A percentile compares a stretch with the other conserved stretches of the same genome.
phyloP scores from a whole-genome alignment of 805 yeast genomes.

The Kuraishia ogatae region DNA sequence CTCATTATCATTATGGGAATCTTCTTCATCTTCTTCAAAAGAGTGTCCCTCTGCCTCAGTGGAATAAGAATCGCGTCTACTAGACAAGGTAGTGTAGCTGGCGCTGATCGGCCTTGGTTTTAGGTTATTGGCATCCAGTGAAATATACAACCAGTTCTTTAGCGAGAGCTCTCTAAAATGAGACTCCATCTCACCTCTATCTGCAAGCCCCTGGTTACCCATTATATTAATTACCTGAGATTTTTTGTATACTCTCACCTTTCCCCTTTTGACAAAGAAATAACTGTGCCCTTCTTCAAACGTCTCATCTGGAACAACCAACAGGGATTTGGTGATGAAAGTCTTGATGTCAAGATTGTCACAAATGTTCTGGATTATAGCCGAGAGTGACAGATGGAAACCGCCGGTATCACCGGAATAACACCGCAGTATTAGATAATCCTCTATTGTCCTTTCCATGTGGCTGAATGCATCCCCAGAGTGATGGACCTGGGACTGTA shows the following conservation, averaged over 20 bases:
- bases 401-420: neutral
- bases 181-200: neutral
- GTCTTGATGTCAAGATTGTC: neutral
- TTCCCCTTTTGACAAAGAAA: neutral
- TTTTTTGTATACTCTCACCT: neutral
- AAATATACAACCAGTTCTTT: neutral
- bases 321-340: neutral
- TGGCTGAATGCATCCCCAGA: neutral
- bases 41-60: neutral
- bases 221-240: neutral
- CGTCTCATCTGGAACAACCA: neutral
- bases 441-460: neutral
- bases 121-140: neutral
- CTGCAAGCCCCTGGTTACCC: neutral
- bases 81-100: neutral
- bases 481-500: neutral
- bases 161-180: neutral
- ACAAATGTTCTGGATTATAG: neutral
- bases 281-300: neutral
- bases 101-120: neutral
- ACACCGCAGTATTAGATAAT: neutral
- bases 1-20: neutral
- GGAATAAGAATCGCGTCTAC: neutral
- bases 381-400: neutral
- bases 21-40: neutral